Percentiles rank a stretch among this genome's conserved stretches.
These are phyloP conservation scores for Boletus semigastroideus DNA, from an alignment of 1,284 basidiomycete species.

Conservation along the genomic window DNA sequence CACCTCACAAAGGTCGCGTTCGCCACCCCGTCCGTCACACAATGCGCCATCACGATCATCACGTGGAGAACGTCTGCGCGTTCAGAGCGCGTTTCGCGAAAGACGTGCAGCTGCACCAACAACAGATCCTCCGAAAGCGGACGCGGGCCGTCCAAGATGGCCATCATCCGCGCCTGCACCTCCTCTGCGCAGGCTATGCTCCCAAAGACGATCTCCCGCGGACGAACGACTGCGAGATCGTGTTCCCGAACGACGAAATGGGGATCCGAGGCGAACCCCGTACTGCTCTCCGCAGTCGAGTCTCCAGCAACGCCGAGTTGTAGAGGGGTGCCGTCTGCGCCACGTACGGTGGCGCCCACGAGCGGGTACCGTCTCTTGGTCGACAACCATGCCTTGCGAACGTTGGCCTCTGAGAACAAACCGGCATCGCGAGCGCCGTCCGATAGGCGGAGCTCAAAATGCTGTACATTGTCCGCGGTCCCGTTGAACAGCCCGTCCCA, in stretches of 20 bases:
- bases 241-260: slow-evolving; percentile 23
- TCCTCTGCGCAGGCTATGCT: slow-evolving; percentile 13
- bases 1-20: slow-evolving; percentile 19
- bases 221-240: slow-evolving; percentile 12
- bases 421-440: slow-evolving; percentile 7
- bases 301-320: background rate
- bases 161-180: background rate
- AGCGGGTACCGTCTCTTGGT: slow-evolving; percentile 23
- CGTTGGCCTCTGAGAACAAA: slow-evolving; percentile 17
- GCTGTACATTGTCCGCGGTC: slow-evolving; percentile 14
- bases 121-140: slow-evolving; percentile 13
- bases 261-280: background rate
- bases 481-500: slow-evolving; percentile 18
- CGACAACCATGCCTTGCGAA: slow-evolving; percentile 21
- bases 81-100: background rate
- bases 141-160: slow-evolving; percentile 9
- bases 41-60: background rate
- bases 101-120: slow-evolving; percentile 6
- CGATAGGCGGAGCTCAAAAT: slow-evolving; percentile 10
- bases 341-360: slow-evolving; percentile 14
- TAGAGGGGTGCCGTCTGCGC: background rate
- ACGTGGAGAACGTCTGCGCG: background rate
- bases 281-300: background rate
- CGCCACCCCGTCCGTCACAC: background rate
- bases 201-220: slow-evolving; percentile 1